Evolutionary conservation across 2,329 filamentous ascomycete species (phyloP).

Genomic region (Cytospora paraplurivora): DNA sequence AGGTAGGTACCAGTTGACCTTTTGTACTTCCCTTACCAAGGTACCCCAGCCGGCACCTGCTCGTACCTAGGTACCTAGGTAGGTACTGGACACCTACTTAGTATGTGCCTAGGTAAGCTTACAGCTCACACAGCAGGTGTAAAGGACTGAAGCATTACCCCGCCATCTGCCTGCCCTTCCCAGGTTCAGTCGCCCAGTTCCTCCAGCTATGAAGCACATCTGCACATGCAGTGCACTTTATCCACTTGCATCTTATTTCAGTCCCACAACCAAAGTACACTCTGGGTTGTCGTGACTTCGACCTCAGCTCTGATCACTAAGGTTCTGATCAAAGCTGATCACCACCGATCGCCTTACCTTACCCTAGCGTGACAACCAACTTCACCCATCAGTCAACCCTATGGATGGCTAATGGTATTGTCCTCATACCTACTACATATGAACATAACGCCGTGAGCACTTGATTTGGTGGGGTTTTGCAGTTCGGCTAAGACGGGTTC

Average conservation of each 20-base stretch:
- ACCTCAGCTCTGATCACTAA: not conserved
- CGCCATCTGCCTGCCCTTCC: not conserved
- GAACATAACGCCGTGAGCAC: not conserved
- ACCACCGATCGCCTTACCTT: not conserved
- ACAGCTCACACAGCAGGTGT: not conserved
- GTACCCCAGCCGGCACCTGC: too few species aligned
- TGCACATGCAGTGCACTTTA: not conserved
- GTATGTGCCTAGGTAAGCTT: not conserved
- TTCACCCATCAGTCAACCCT: too few species aligned
- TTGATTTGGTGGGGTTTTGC: not conserved
- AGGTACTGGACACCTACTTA: not conserved
- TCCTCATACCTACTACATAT: not conserved
- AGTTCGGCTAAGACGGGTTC: not conserved
- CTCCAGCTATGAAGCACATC: not conserved
- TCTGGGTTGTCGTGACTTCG: not conserved
- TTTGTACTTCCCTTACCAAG: too few species aligned
- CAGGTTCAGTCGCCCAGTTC: too few species aligned
- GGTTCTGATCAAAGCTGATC: too few species aligned
- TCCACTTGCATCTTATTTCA: not conserved
- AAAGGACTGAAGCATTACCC: not conserved
- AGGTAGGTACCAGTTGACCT: too few species aligned
- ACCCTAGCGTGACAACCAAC: not conserved
- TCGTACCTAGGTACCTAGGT: too few species aligned
- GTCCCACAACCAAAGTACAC: not conserved
- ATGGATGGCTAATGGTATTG: not conserved